These are phyloP conservation scores for Exophiala viscosa DNA, from an alignment of 2,329 filamentous ascomycete species.

Conservation along the genomic window DNA sequence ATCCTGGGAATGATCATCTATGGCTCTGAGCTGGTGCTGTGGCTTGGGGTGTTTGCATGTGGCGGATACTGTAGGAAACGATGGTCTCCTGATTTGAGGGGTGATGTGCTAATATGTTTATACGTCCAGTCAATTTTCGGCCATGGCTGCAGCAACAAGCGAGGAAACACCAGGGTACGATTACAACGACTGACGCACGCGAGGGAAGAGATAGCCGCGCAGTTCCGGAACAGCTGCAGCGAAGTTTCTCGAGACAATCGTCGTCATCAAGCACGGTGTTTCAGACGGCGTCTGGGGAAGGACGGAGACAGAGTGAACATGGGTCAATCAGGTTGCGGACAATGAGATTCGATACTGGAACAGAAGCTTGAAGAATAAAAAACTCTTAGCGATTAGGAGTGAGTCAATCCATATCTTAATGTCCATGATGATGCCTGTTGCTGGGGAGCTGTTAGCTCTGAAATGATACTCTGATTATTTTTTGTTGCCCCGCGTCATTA, in stretches of 20 bases:
- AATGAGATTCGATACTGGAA: background rate
- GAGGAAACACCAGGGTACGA: constrained; percentile 21
- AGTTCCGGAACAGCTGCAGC: constrained; percentile 21
- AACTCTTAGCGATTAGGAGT: background rate
- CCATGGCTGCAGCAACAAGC: constrained; percentile 52
- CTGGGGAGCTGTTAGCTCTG: background rate
- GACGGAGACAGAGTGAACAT: constrained; percentile 1
- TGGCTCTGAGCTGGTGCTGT: constrained; percentile 61
- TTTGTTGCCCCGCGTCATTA: too few relatives aligned
- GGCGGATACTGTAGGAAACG: constrained; percentile 55
- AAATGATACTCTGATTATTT: too few relatives aligned
- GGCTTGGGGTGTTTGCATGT: constrained; percentile 64
- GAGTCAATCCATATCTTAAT: background rate
- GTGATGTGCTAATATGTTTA: constrained; percentile 13
- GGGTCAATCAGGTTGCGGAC: constrained; percentile 10
- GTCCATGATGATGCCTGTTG: background rate
- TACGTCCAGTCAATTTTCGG: constrained; percentile 45
- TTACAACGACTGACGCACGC: constrained; percentile 13
- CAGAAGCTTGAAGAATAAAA: constrained; percentile 2
- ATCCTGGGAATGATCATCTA: constrained; percentile 65
- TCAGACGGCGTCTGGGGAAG: constrained; percentile 48
- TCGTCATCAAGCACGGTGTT: constrained; percentile 62
- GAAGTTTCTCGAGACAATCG: constrained; percentile 2
- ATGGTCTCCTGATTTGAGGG: constrained; percentile 2
- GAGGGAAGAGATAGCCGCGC: constrained; percentile 13